Base-by-base conservation (phyloP, 805 yeast genomes). In the Barnettozyma sucrosica region DNA sequence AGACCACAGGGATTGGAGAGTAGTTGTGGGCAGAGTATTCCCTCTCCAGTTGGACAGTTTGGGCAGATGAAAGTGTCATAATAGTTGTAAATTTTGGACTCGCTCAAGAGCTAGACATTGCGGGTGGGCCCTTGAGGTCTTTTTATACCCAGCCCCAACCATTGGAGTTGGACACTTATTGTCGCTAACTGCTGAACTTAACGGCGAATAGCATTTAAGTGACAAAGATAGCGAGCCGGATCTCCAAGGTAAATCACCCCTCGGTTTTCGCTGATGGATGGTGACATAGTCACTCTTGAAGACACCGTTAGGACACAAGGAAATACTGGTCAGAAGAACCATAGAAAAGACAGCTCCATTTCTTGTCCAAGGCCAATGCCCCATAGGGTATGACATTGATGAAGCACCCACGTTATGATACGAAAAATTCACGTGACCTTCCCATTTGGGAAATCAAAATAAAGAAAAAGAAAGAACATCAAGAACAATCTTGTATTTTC, bases 1-100 rank as follows among this genome's bases (percentile, higher is more conserved):
- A 86, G 14, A 92, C 97, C 51, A 92, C 97, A 11, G 98, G 98
- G 53, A 92, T 71, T 44, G 98, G 97, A 69, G 89, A 97, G 72
- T 92, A 92, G 75, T 92, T 92, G 71, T 90, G 97, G 26, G 98
- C 98, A 43, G 97, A 87, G 70, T 85, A 89, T 51, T 84, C 71
- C 47, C 77, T 68, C 68, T 92, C 97, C 69, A 77, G 80, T 45
- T 77, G 71, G 51, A 71, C 71, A 34, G 96, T 85, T 52, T 80
- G 73, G 28, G 67, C 65, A 3, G 95, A 83, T 1, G 92, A 77
- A 16, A 47, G 39, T 4, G 45, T 25, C 45, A 36, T 45, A 36
- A 4, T 42, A 28, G 3, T 23, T 44, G 25, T 38, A 20, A 7
- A 28, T 13, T 20, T 25, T 34, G 37, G 41, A 23, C 18, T 14